A percentile compares a stretch with the other conserved stretches of the same genome.
phyloP scores from a whole-genome alignment of 2,329 filamentous ascomycete species.

The Pestalotiopsis sp. region DNA sequence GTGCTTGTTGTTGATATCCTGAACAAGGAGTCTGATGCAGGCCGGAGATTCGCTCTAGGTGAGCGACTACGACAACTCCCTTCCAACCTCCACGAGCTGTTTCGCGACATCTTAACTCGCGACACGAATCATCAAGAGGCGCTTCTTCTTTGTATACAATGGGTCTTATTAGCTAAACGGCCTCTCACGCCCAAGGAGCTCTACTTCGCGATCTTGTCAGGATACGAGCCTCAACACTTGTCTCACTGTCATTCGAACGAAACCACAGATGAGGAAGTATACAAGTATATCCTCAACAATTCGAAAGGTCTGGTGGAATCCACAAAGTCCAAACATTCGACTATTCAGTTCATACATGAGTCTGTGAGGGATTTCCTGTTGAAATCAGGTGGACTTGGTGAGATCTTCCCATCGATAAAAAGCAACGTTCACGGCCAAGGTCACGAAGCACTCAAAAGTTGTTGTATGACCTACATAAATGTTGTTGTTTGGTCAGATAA shows the following conservation, averaged over 20 bases:
- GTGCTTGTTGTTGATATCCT: constrained; percentile 45
- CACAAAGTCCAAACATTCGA: constrained; percentile 31
- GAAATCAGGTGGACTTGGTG: constrained; percentile 32
- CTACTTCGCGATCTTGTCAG: constrained; percentile 44
- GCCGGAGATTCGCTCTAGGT: constrained; percentile 32
- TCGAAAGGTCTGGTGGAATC: constrained; percentile 56
- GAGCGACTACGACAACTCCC: constrained; percentile 42
- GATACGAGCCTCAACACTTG: constrained; percentile 16
- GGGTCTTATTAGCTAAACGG: constrained; percentile 52
- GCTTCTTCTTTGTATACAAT: constrained; percentile 44
- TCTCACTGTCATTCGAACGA: constrained; percentile 24
- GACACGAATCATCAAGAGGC: constrained; percentile 35
- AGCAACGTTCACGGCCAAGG: constrained; percentile 35
- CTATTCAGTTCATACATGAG: constrained; percentile 58
- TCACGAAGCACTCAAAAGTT: constrained; percentile 47
- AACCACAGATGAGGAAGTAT: constrained; percentile 25
- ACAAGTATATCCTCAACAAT: constrained; percentile 38
- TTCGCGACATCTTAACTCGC: constrained; percentile 41
- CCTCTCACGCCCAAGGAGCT: constrained; percentile 48
- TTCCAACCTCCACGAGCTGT: constrained; percentile 38
- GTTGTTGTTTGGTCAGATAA: too few species aligned
- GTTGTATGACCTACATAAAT: constrained; percentile 21
- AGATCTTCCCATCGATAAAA: constrained; percentile 35
- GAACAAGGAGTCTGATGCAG: constrained; percentile 41
- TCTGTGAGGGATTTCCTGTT: constrained; percentile 53